Evolutionary conservation across 257 asterid species (phyloP), one percentile per base, ranked within the genome.

Genomic region (Solanum bulbocastanum): DNA sequence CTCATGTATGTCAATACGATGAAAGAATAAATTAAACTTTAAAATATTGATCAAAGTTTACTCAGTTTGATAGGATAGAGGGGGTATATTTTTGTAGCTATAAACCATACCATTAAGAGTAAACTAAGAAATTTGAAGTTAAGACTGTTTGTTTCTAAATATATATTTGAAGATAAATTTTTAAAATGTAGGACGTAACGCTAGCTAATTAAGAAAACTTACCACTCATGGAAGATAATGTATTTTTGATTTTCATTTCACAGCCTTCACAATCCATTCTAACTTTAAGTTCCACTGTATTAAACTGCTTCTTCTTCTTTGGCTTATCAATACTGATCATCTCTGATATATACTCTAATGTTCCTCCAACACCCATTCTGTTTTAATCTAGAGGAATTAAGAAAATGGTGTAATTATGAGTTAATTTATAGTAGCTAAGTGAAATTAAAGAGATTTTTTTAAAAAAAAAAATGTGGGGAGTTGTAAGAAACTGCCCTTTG

Each of bases 221-320:
- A 96, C 99, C 99, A 42, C 88, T 92, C 87, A 96, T 88, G 46
- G 96, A 93, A 90, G 99, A 96, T 85, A 96, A 62, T 42, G 97
- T 90, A 4, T 94, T 94, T 92, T 95, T 94, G 93, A 96, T 97
- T 93, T 93, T 95, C 56, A 93, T 95, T 84, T 96, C 98, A 86
- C 99, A 96, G 68, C 99, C 99, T 89, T 95, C 98, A 90, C 99
- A 96, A 46, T 96, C 99, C 98, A 96, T 96, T 89, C 96, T 96
- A 58, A 96, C 94, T 87, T 96, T 96, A 91, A 96, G 96, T 37
- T 93, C 90, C 25, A 95, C 96, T 22, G 98, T 95, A 72, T 93
- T 96, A 7, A 90, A 87, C 84, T 93, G 98, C 90, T 94, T 96
- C 93, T 89, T 90, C 94, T 90, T 95, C 89, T 92, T 95, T 91